Evolutionary conservation across 2,329 filamentous ascomycete genomes (phyloP).

Genomic region (Apiospora phragmitis): DNA sequence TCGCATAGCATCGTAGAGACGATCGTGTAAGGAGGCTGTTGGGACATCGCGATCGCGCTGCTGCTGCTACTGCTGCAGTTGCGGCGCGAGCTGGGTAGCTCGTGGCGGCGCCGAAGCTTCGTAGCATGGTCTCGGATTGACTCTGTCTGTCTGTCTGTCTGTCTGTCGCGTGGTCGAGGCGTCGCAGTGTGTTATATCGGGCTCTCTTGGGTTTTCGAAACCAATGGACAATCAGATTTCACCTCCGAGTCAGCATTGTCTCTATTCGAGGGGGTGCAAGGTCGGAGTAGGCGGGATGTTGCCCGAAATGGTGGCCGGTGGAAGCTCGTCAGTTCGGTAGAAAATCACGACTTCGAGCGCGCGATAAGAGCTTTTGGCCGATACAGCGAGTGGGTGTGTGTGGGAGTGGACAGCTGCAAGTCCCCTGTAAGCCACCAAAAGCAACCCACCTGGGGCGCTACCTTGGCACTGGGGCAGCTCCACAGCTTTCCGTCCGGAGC

Average conservation of each 20-base stretch:
- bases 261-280: neutral
- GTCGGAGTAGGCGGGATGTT: neutral
- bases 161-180: neutral
- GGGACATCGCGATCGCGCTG: conserved; percentile 16
- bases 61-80: neutral
- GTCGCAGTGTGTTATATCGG: neutral
- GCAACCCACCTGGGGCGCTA: neutral
- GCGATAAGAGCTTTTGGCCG: conserved; percentile 4
- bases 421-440: neutral
- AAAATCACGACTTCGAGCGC: conserved; percentile 3
- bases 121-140: neutral
- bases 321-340: conserved; percentile 5
- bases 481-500: neutral
- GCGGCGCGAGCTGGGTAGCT: conserved; percentile 4
- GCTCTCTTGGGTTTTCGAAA: neutral
- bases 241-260: neutral
- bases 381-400: neutral
- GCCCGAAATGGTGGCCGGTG: neutral
- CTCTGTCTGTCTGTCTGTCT: neutral
- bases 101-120: conserved; percentile 4
- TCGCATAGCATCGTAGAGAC: conserved; percentile 27
- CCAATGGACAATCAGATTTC: neutral
- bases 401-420: neutral
- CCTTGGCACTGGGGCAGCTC: neutral
- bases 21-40: conserved; percentile 10